Conservation (phyloP, 2,329 filamentous ascomycete species). For the Cucurbitaria berberidis region DNA sequence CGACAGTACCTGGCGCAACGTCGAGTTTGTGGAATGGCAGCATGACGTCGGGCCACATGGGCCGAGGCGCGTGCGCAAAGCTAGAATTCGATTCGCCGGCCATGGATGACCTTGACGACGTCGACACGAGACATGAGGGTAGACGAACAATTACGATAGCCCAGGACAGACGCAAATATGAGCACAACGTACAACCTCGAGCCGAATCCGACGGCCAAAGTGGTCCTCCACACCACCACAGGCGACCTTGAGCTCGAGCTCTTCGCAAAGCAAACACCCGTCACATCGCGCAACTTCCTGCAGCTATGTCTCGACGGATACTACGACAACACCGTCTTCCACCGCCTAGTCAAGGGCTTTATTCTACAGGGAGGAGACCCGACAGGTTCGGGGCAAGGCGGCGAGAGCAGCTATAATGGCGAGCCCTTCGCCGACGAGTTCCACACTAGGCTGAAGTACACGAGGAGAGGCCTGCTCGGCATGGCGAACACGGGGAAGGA, state of each 20-base stretch:
- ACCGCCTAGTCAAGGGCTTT: constrained; percentile 89
- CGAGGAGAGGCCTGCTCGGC: constrained; percentile 85
- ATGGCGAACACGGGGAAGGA: constrained; percentile 91
- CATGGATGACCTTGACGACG: constrained; percentile 2
- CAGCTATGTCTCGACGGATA: constrained; percentile 95
- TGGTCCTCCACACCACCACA: constrained; percentile 85
- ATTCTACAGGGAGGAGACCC: constrained; percentile 95
- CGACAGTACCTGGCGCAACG: constrained; percentile 6
- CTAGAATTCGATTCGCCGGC: constrained; percentile 8
- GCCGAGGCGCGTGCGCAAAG: constrained; percentile 12
- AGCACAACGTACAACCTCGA: constrained; percentile 92
- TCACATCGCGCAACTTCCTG: constrained; percentile 93
- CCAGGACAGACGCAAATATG: constrained; percentile 61
- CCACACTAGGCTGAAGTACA: constrained; percentile 91
- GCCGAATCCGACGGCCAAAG: constrained; percentile 90
- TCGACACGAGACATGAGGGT: neutral
- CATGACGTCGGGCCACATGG: constrained; percentile 15
- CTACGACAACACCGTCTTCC: constrained; percentile 92
- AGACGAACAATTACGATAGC: no score
- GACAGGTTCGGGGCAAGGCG: constrained; percentile 88
- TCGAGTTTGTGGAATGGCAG: constrained; percentile 3
- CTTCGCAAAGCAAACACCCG: constrained; percentile 91
- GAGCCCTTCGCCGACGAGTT: constrained; percentile 87
- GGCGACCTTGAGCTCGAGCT: constrained; percentile 91
- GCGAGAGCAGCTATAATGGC: constrained; percentile 89